Evolutionary conservation across 306 rosid species (phyloP).

Genomic region (Crataegus laevigata): DNA sequence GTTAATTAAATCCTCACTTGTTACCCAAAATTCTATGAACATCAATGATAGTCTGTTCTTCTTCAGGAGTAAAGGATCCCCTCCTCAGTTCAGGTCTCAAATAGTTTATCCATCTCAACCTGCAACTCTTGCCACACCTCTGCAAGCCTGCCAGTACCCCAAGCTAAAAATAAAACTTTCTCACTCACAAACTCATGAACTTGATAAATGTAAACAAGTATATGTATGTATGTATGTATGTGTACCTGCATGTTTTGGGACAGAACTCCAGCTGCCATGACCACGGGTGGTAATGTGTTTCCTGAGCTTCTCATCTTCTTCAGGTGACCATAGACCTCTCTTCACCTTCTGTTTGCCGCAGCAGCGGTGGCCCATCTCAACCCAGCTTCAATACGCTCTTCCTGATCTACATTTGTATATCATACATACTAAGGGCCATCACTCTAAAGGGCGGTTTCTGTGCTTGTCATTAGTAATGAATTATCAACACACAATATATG

Average conservation of each 20-base stretch:
- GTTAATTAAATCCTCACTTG: slow-evolving; percentile 20
- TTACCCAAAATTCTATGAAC: slow-evolving; percentile 47
- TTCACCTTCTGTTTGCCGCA: slow-evolving; percentile 49
- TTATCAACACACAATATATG: not conserved
- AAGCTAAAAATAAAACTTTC: not conserved
- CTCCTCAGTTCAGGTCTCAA: slow-evolving; percentile 45
- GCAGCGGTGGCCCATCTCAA: slow-evolving; percentile 30
- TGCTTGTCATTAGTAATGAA: not conserved
- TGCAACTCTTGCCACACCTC: slow-evolving; percentile 52
- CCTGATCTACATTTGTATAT: not conserved
- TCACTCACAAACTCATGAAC: not conserved
- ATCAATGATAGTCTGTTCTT: slow-evolving; percentile 47
- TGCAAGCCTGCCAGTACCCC: slow-evolving; percentile 27
- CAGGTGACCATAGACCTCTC: slow-evolving; percentile 59
- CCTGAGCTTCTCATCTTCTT: slow-evolving; percentile 50
- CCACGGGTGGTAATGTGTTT: slow-evolving; percentile 33
- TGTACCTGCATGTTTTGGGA: slow-evolving; percentile 43
- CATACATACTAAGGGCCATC: not conserved
- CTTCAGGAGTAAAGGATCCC: slow-evolving; percentile 43
- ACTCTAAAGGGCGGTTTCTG: slow-evolving; percentile 8
- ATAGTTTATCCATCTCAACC: slow-evolving; percentile 54
- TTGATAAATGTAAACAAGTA: not conserved
- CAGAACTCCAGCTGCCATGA: slow-evolving; percentile 56
- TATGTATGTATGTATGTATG: not conserved
- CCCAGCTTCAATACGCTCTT: not conserved